These are phyloP conservation scores for Aspergillus caelatus DNA, from an alignment of 2,329 filamentous ascomycete species.

Conservation along the genomic window DNA sequence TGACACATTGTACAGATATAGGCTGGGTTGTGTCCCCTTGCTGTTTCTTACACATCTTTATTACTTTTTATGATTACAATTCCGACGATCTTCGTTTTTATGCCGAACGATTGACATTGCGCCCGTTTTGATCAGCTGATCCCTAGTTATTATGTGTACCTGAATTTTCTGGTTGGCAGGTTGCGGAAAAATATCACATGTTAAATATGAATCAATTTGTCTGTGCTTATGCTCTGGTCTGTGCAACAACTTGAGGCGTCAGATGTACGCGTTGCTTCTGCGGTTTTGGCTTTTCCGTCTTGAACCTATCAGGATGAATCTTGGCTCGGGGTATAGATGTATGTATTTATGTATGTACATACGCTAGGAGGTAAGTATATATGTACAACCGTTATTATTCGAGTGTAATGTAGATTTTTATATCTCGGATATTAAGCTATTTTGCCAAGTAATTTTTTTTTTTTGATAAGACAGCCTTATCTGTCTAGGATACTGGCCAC, in stretches of 20 bases:
- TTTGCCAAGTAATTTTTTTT: not conserved
- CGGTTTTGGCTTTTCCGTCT: not conserved
- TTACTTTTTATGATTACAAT: too few relatives aligned
- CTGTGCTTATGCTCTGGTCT: not conserved
- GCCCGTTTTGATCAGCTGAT: not conserved
- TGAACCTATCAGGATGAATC: too few relatives aligned
- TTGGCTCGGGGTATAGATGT: not conserved
- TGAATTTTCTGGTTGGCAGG: not conserved
- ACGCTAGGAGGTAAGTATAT: not conserved
- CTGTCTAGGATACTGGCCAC: slow-evolving; percentile 62
- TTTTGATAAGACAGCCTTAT: not conserved
- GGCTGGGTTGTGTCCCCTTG: not conserved
- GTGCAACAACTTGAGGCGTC: not conserved
- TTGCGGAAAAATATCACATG: not conserved
- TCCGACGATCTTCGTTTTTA: too few relatives aligned
- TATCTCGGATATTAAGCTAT: not conserved
- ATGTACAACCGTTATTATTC: not conserved
- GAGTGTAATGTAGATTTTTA: not conserved
- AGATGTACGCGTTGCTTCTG: not conserved
- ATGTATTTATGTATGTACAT: not conserved
- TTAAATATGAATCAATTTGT: not conserved
- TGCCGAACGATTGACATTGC: too few relatives aligned
- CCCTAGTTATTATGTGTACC: not conserved
- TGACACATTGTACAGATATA: not conserved
- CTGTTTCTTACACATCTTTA: not conserved